A percentile compares a stretch with the other conserved stretches of the same genome.
Evolutionary conservation across 2,329 filamentous ascomycete genomes (phyloP).

Genomic region (Aspergillus sp.): DNA sequence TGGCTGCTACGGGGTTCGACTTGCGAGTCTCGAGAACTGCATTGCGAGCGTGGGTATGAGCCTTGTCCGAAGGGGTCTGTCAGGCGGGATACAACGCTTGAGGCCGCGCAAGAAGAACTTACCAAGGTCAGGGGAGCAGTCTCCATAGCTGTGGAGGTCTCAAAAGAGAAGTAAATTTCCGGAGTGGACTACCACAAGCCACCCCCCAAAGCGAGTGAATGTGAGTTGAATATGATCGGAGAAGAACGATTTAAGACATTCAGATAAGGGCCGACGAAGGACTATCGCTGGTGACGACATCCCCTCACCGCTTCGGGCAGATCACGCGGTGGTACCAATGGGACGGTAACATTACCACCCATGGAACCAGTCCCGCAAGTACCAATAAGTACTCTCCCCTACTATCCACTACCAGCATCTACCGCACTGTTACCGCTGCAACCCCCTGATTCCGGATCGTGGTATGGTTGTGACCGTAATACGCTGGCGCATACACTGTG

Average conservation of each 20-base stretch:
- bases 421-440: too few relatives aligned
- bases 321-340: conserved; percentile 7
- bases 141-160: conserved; percentile 58
- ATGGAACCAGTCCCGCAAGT: neutral
- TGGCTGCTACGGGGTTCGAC: conserved; percentile 73
- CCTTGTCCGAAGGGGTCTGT: conserved; percentile 51
- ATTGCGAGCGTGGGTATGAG: conserved; percentile 84
- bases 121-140: conserved; percentile 68
- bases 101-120: conserved; percentile 9
- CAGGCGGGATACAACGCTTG: conserved; percentile 1
- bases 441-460: conserved; percentile 3
- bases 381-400: too few relatives aligned
- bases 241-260: neutral
- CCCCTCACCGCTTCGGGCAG: conserved; percentile 3
- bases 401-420: too few relatives aligned
- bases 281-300: conserved; percentile 10
- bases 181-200: neutral
- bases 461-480: neutral
- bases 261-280: neutral
- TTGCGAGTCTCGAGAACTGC: conserved; percentile 71
- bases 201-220: neutral
- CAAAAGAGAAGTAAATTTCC: neutral
- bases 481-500: neutral
- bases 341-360: conserved; percentile 18
- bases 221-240: too few relatives aligned